A percentile compares a stretch with the other conserved stretches of the same genome.
phyloP scores from a whole-genome alignment of 2,329 filamentous ascomycete species.

The Phyllosticta ampelicida region DNA sequence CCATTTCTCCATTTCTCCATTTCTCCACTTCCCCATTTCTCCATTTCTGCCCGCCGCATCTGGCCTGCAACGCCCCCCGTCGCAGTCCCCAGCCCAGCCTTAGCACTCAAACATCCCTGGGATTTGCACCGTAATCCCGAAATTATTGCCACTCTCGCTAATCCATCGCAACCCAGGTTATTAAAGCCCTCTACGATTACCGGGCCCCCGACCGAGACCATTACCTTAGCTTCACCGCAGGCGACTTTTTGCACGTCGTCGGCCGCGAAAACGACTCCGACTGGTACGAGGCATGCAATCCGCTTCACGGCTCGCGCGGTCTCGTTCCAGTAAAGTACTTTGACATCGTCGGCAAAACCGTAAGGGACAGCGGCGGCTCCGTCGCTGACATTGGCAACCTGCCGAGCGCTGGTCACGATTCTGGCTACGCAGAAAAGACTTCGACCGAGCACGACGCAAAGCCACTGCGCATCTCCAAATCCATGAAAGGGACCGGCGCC shows the following conservation, averaged over 20 bases:
- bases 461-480: constrained; percentile 27
- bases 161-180: constrained; percentile 53
- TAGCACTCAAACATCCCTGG: constrained; percentile 5
- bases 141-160: constrained; percentile 11
- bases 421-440: constrained; percentile 62
- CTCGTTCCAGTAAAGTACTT: constrained; percentile 93
- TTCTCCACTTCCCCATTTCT: too few species aligned
- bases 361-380: constrained; percentile 64
- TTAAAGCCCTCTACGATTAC: constrained; percentile 93
- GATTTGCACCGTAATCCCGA: constrained; percentile 13
- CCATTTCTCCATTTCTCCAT: too few species aligned
- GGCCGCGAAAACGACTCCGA: constrained; percentile 86
- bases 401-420: constrained; percentile 72
- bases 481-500: constrained; percentile 49
- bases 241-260: constrained; percentile 97
- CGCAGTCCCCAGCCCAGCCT: constrained; percentile 9
- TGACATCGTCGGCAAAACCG: constrained; percentile 81
- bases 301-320: constrained; percentile 75
- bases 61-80: constrained; percentile 1
- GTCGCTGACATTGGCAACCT: constrained; percentile 26
- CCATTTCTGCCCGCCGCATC: constrained; percentile 4
- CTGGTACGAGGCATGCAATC: constrained; percentile 99
- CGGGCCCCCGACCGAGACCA: constrained; percentile 50
- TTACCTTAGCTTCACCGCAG: constrained; percentile 80
- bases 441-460: constrained; percentile 12